Evolutionary conservation across 2,329 filamentous ascomycete species (phyloP).

Genomic region (Cercospora nicotianae): DNA sequence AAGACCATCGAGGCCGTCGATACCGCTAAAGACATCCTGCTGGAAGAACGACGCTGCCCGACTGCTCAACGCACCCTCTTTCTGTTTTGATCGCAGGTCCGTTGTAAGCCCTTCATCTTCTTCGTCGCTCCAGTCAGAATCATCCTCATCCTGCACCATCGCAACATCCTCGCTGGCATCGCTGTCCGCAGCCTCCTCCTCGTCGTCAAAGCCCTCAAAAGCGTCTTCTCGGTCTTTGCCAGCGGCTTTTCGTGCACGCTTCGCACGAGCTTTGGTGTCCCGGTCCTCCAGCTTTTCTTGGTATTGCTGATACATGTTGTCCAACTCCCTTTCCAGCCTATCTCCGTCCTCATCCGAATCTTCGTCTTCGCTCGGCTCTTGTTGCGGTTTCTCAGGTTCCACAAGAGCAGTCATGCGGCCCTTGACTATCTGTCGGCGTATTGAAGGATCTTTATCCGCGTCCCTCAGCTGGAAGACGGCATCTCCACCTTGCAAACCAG

Average conservation of each 20-base stretch:
- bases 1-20: constrained; percentile 61
- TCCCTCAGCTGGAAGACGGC: constrained; percentile 84
- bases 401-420: constrained; percentile 75
- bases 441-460: constrained; percentile 72
- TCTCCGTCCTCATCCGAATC: constrained; percentile 80
- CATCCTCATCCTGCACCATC: constrained; percentile 56
- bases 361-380: constrained; percentile 55
- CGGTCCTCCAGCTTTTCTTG: constrained; percentile 73
- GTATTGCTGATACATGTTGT: constrained; percentile 83
- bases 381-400: constrained; percentile 49
- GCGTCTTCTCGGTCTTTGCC: constrained; percentile 71
- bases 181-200: constrained; percentile 55
- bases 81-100: constrained; percentile 56
- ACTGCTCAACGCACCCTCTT: constrained; percentile 66
- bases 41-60: constrained; percentile 87
- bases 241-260: constrained; percentile 74
- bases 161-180: constrained; percentile 55
- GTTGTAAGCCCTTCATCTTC: constrained; percentile 56
- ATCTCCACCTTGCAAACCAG: constrained; percentile 62
- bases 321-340: constrained; percentile 77
- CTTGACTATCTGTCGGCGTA: constrained; percentile 64
- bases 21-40: constrained; percentile 88
- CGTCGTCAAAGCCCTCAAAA: constrained; percentile 77
- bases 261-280: constrained; percentile 87
- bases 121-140: constrained; percentile 55